Conservation (phyloP, 768 basidiomycete species). For the Collybiopsis luxurians region DNA sequence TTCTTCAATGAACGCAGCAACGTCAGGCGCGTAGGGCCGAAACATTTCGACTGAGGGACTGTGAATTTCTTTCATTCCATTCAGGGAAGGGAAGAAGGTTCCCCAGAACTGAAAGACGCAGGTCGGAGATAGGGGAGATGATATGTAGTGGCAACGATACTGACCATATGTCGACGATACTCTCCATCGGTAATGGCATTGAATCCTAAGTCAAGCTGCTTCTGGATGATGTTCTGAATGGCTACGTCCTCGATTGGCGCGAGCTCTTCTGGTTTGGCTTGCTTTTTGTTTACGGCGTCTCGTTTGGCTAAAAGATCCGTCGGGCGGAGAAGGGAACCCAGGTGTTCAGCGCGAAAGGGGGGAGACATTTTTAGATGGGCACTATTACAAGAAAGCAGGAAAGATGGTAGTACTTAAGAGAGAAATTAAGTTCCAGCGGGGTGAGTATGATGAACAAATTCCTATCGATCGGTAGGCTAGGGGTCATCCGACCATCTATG, state of each 20-base stretch:
- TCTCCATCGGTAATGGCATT: slow-evolving; percentile 4
- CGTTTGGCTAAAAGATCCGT: neutral
- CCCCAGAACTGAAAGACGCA: slow-evolving; percentile 33
- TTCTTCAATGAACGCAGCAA: slow-evolving; percentile 1
- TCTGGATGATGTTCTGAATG: neutral
- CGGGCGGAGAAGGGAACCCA: slow-evolving; percentile 3
- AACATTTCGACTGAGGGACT: slow-evolving; percentile 15
- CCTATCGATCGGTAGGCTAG: too few relatives aligned
- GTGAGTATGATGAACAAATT: too few relatives aligned
- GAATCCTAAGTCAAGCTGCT: neutral
- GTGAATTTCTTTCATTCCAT: slow-evolving; percentile 35
- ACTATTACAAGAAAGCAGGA: too few relatives aligned
- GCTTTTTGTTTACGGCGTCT: neutral
- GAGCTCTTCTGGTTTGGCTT: neutral
- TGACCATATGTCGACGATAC: neutral
- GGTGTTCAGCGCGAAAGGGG: slow-evolving; percentile 8
- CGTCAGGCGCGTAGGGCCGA: slow-evolving; percentile 1
- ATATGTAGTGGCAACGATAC: neutral
- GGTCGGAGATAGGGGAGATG: slow-evolving; percentile 20
- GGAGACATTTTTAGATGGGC: slow-evolving; percentile 10
- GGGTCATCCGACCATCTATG: too few relatives aligned
- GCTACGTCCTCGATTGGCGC: neutral
- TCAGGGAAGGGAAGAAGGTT: slow-evolving; percentile 39
- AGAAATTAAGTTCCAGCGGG: too few relatives aligned
- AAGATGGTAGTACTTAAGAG: too few relatives aligned